phyloP scores from a whole-genome alignment of 352 stramenopile species.

The Globisporangium paroecandrum region DNA sequence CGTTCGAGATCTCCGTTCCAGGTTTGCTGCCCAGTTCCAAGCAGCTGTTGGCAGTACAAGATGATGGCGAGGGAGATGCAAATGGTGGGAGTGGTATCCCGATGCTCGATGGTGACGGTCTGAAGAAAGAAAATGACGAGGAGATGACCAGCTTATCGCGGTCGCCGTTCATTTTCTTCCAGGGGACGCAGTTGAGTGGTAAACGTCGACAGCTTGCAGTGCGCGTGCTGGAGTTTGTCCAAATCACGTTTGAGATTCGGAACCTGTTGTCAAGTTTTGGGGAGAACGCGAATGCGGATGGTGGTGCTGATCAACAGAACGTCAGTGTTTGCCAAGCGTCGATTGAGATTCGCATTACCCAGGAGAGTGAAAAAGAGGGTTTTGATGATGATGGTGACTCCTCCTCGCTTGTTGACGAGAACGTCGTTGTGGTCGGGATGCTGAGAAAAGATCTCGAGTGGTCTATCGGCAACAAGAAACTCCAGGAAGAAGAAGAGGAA shows the following conservation, averaged over 20 bases:
- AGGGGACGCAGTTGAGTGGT: slow-evolving; percentile 1
- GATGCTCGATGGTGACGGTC: slow-evolving; percentile 3
- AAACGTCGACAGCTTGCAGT: slow-evolving; percentile 5
- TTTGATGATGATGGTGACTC: neutral
- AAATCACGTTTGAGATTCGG: slow-evolving; percentile 8
- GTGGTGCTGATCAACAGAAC: neutral
- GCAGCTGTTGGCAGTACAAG: neutral
- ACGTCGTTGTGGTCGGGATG: slow-evolving; percentile 39
- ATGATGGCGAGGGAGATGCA: neutral
- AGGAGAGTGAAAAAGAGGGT: slow-evolving; percentile 23
- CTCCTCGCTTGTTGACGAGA: slow-evolving; percentile 17
- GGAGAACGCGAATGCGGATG: neutral
- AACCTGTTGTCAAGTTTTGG: neutral
- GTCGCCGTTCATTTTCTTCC: slow-evolving; percentile 21
- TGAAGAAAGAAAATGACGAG: neutral
- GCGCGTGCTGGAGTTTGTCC: slow-evolving; percentile 16
- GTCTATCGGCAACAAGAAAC: neutral
- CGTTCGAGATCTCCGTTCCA: slow-evolving; percentile 26
- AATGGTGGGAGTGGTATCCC: neutral
- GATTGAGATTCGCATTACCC: slow-evolving; percentile 30
- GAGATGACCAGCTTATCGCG: neutral
- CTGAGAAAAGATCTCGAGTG: slow-evolving; percentile 30
- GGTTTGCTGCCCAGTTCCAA: neutral
- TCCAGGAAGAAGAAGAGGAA: slow-evolving; percentile 3
- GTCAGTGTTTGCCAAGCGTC: neutral